Evolutionary conservation across 345 rosid species (phyloP).

Genomic region (Pistacia atlantica): DNA sequence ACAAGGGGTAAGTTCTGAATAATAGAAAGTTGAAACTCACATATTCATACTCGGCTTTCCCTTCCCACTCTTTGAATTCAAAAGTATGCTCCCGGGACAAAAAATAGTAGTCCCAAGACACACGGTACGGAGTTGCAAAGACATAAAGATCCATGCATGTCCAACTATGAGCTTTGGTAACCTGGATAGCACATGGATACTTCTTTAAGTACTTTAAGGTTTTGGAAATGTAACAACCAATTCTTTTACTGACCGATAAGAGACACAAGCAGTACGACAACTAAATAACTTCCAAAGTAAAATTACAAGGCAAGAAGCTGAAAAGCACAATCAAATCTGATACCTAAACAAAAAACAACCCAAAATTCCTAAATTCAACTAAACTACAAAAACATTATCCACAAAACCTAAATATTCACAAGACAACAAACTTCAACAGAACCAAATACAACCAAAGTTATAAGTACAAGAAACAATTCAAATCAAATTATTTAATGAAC

Average conservation of each 20-base stretch:
- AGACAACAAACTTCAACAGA: neutral
- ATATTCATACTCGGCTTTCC: slow-evolving; percentile 80
- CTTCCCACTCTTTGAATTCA: slow-evolving; percentile 84
- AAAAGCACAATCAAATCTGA: neutral
- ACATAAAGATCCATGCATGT: slow-evolving; percentile 96
- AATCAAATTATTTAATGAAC: neutral
- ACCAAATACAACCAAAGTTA: neutral
- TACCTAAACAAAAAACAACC: slow-evolving; percentile 1
- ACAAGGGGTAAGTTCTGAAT: slow-evolving; percentile 1
- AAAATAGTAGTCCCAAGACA: slow-evolving; percentile 95
- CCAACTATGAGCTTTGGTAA: slow-evolving; percentile 86
- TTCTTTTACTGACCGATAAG: neutral
- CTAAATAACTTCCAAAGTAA: neutral
- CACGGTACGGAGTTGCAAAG: slow-evolving; percentile 92
- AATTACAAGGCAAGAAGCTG: slow-evolving; percentile 1
- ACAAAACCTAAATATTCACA: neutral
- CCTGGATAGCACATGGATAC: slow-evolving; percentile 46
- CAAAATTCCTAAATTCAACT: slow-evolving; percentile 19
- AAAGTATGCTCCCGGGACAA: slow-evolving; percentile 80
- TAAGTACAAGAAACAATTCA: neutral
- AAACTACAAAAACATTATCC: neutral
- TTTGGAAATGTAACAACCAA: slow-evolving; percentile 6
- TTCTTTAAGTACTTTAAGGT: slow-evolving; percentile 17
- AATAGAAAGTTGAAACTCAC: slow-evolving; percentile 45
- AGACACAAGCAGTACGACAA: neutral